These are phyloP conservation scores for Papiliotrema nemorosa DNA, from an alignment of 1,284 basidiomycete species.

Conservation along the genomic window DNA sequence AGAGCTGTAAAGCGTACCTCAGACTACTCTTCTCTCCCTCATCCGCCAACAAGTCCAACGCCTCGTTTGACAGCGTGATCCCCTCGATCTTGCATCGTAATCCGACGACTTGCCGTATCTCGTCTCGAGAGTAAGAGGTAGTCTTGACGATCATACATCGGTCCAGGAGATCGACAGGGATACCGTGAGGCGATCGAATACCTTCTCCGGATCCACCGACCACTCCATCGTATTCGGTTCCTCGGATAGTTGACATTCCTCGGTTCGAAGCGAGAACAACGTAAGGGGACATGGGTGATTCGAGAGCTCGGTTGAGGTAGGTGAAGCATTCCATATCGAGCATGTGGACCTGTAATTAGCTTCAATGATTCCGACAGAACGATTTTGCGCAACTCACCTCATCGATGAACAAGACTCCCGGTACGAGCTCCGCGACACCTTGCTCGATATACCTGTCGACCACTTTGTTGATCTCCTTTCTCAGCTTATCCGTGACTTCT, in stretches of 20 bases:
- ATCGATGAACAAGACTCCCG: conserved; percentile 97
- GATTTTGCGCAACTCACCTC: conserved; percentile 61
- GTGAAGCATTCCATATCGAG: conserved; percentile 99
- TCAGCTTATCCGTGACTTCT: conserved; percentile 94
- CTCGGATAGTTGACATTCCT: conserved; percentile 84
- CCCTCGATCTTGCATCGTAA: conserved; percentile 83
- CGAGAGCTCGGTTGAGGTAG: conserved; percentile 91
- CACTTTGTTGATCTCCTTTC: conserved; percentile 96
- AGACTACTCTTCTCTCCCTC: conserved; percentile 82
- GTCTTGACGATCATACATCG: conserved; percentile 97
- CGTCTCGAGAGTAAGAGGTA: conserved; percentile 73
- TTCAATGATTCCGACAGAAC: neutral
- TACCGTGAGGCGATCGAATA: conserved; percentile 85
- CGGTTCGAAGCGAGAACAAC: conserved; percentile 96
- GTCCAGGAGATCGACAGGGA: conserved; percentile 91
- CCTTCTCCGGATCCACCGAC: conserved; percentile 57
- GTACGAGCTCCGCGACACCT: conserved; percentile 95
- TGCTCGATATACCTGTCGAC: conserved; percentile 97
- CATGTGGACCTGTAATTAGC: conserved; percentile 80
- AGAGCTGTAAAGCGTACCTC: conserved; percentile 87
- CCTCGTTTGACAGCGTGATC: conserved; percentile 69
- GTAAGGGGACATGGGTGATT: conserved; percentile 94
- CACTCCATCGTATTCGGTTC: conserved; percentile 60
- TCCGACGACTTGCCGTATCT: conserved; percentile 83
- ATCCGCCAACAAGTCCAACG: conserved; percentile 73